phyloP scores from a whole-genome alignment of 305 asterid species.

The Solanum hybrid region DNA sequence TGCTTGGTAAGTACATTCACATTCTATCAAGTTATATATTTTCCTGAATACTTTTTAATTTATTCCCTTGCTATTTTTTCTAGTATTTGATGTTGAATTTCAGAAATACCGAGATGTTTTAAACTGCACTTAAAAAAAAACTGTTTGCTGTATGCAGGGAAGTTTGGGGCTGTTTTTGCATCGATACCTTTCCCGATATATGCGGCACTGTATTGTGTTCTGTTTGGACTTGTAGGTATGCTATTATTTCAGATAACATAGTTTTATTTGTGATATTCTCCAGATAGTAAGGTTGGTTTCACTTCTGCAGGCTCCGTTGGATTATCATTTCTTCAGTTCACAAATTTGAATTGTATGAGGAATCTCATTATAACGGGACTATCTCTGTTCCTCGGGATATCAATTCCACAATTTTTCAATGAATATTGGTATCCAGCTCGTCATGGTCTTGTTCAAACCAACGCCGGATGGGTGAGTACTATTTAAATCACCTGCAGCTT shows the following conservation, averaged over 20 bases:
- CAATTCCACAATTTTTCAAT: constrained; percentile 77
- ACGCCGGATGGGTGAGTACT: constrained; percentile 91
- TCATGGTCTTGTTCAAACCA: constrained; percentile 72
- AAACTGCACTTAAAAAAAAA: neutral
- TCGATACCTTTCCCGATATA: constrained; percentile 88
- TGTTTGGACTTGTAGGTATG: constrained; percentile 96
- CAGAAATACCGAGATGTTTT: neutral
- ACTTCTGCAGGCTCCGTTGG: constrained; percentile 81
- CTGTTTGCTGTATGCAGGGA: constrained; percentile 43
- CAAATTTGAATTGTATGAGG: constrained; percentile 96
- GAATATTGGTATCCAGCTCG: constrained; percentile 57
- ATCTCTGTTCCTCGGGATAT: constrained; percentile 90
- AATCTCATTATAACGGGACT: constrained; percentile 85
- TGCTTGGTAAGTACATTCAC: constrained; percentile 46
- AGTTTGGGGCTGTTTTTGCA: constrained; percentile 96
- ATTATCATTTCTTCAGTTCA: constrained; percentile 89
- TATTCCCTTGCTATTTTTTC: neutral
- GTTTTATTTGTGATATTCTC: neutral
- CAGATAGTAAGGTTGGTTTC: neutral
- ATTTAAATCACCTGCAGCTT: neutral
- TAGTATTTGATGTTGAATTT: neutral
- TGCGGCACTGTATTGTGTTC: constrained; percentile 86
- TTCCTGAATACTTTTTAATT: neutral
- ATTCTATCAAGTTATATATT: neutral
- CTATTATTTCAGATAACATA: neutral